Percentiles rank a stretch among this genome's conserved stretches.
phyloP scores from a whole-genome alignment of 768 basidiomycete genomes.

The Sarcomyxa edulis region DNA sequence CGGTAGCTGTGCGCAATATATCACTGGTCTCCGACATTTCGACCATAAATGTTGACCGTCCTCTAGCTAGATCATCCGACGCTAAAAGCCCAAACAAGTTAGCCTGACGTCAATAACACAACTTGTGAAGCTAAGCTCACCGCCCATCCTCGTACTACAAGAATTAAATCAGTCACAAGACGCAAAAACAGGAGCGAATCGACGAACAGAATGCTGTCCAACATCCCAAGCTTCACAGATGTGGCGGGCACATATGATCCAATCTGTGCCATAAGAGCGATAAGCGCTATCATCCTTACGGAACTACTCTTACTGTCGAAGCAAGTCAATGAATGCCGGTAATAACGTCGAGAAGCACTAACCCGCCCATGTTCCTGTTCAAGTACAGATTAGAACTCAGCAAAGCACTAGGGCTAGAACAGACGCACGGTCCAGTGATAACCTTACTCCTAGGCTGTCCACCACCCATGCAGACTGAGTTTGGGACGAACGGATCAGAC shows the following conservation, averaged over 20 bases:
- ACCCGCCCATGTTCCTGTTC: conserved; percentile 88
- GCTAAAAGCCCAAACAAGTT: conserved; percentile 35
- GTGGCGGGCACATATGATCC: conserved; percentile 88
- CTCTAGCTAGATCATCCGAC: conserved; percentile 80
- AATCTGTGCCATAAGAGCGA: conserved; percentile 84
- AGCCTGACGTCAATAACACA: not conserved
- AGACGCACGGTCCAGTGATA: conserved; percentile 80
- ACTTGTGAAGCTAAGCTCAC: conserved; percentile 29
- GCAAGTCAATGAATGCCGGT: not conserved
- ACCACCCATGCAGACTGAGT: conserved; percentile 64
- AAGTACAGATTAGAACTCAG: too few relatives aligned
- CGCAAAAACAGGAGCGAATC: too few relatives aligned
- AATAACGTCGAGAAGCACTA: conserved; percentile 10
- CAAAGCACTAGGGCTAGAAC: too few relatives aligned
- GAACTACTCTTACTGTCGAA: conserved; percentile 78
- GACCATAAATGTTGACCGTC: conserved; percentile 95
- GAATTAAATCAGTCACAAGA: too few relatives aligned
- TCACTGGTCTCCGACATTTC: conserved; percentile 94
- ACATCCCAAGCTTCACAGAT: conserved; percentile 66
- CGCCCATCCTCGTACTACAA: conserved; percentile 95
- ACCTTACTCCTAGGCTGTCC: conserved; percentile 51
- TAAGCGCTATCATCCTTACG: conserved; percentile 74
- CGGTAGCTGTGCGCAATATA: conserved; percentile 72
- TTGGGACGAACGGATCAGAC: conserved; percentile 82
- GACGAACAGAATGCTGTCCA: conserved; percentile 80